A percentile compares a stretch with the other conserved stretches of the same genome.
These are phyloP conservation scores for Xylariaceae sp. DNA, from an alignment of 2,329 filamentous ascomycete genomes.

Conservation along the genomic window DNA sequence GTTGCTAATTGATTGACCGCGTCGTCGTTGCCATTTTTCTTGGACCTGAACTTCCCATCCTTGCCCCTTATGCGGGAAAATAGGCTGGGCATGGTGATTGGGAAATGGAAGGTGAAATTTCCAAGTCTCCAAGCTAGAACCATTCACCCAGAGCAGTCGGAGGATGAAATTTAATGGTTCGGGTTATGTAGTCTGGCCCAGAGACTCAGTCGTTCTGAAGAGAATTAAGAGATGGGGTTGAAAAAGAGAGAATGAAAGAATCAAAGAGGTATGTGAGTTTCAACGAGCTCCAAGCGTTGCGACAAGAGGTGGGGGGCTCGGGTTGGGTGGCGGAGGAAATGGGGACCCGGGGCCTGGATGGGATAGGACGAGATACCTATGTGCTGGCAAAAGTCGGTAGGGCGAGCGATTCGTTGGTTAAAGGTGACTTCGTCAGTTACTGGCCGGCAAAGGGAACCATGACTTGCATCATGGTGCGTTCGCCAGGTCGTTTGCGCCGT, in stretches of 20 bases:
- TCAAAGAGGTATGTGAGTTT: neutral
- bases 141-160: constrained; percentile 12
- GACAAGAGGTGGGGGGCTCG: constrained; percentile 21
- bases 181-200: constrained; percentile 3
- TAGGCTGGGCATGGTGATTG: constrained; percentile 50
- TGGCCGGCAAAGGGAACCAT: neutral
- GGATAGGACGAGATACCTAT: too few relatives aligned
- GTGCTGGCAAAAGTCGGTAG: constrained; percentile 17
- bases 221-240: constrained; percentile 7
- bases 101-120: constrained; percentile 11
- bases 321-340: constrained; percentile 25
- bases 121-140: constrained; percentile 15
- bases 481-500: constrained; percentile 13
- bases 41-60: constrained; percentile 60
- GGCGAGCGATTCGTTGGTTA: constrained; percentile 7
- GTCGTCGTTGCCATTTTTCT: constrained; percentile 59
- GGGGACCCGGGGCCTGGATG: constrained; percentile 3
- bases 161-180: constrained; percentile 12
- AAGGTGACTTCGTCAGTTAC: constrained; percentile 1
- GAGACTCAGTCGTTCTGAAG: constrained; percentile 19
- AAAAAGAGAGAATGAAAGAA: constrained; percentile 19
- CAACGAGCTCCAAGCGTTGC: constrained; percentile 21
- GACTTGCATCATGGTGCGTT: constrained; percentile 9
- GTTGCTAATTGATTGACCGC: constrained; percentile 51
- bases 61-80: constrained; percentile 69